These are phyloP conservation scores for Claviceps fusiformis DNA, from an alignment of 2,329 filamentous ascomycete species.

Conservation along the genomic window DNA sequence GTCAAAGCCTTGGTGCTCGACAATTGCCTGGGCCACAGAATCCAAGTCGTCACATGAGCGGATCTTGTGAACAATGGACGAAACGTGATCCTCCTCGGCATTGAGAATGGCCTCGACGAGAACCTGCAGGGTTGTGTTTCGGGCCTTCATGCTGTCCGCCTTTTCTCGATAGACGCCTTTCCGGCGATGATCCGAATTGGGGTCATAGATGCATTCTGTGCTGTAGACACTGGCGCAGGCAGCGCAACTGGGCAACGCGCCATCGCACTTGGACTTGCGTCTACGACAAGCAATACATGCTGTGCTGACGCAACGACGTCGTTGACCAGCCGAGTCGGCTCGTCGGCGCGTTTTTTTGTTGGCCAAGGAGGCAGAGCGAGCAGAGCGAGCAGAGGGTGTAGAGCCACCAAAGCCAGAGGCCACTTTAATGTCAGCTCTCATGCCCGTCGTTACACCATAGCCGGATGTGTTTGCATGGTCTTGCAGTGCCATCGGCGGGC, in stretches of 20 bases:
- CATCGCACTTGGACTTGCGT: conserved; percentile 82
- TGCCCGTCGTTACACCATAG: background rate
- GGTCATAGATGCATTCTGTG: conserved; percentile 86
- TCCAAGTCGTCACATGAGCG: conserved; percentile 66
- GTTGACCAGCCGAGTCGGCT: conserved; percentile 37
- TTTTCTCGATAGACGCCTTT: conserved; percentile 97
- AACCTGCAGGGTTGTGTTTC: conserved; percentile 79
- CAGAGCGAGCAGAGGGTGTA: background rate
- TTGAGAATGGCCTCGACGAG: conserved; percentile 87
- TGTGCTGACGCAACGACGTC: conserved; percentile 71
- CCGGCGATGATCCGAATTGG: conserved; percentile 86
- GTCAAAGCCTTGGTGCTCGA: conserved; percentile 24
- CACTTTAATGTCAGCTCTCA: background rate
- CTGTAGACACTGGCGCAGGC: conserved; percentile 92
- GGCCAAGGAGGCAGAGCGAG: conserved; percentile 3
- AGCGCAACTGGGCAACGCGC: conserved; percentile 78
- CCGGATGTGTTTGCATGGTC: background rate
- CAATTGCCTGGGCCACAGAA: conserved; percentile 37
- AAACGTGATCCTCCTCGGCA: conserved; percentile 74
- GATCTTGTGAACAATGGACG: conserved; percentile 70
- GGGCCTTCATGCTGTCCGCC: conserved; percentile 74
- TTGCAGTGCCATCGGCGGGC: background rate
- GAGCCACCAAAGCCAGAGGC: conserved; percentile 5
- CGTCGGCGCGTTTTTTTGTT: conserved; percentile 39
- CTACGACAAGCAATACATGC: conserved; percentile 69